Evolutionary conservation across 179 eudicot genomes (phyloP), one percentile per base, ranked within the genome.

Genomic region (Camellia oleifera): DNA sequence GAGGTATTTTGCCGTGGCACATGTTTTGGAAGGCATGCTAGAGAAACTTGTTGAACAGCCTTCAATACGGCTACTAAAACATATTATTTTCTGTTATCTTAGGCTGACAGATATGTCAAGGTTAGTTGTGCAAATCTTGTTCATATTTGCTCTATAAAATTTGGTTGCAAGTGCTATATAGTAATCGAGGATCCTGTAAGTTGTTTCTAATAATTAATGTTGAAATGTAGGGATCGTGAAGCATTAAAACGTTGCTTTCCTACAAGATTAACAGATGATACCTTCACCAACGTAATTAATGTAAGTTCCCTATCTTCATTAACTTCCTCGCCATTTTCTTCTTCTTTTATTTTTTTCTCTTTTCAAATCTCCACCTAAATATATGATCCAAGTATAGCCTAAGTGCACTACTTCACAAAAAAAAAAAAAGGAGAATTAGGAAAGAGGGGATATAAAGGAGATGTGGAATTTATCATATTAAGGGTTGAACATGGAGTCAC

Each of bases 1-100:
- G 4, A 58, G 84, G 7, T 78, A 73, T 67, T 78, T 18, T 18
- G 26, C 84, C 1, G 64, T 78, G 42, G 44, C 42, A 40, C 7
- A 15, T 60, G 61, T 81, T 76, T 60, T 81, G 63, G 72, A 8
- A n/a, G 57, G 66, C 12, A 60, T 72, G 18, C 40, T 81, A 0
- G 60, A 69, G 14, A 42, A 76, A 20, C 20, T 76, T 26, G 76
- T 13, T 52, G 65, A 78, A 57, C 26, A 57, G 14, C 73, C 83
- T 20, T 14, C 76, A 26, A 2, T 48, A 2, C 60, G 20, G 45
- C 75, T 75, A 76, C 58, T 58, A 6, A 74, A 57, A 17, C 18
- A 56, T 57, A 58, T 74, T 40, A 57, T 74, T 7, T 4, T 6
- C 7, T 74, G 77, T 58, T 74, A 26, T 57, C 65, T 57, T 57